Evolutionary conservation across 2,329 filamentous ascomycete genomes (phyloP), one percentile per base, ranked within the genome.

Genomic region (Microthyrium microscopicum): DNA sequence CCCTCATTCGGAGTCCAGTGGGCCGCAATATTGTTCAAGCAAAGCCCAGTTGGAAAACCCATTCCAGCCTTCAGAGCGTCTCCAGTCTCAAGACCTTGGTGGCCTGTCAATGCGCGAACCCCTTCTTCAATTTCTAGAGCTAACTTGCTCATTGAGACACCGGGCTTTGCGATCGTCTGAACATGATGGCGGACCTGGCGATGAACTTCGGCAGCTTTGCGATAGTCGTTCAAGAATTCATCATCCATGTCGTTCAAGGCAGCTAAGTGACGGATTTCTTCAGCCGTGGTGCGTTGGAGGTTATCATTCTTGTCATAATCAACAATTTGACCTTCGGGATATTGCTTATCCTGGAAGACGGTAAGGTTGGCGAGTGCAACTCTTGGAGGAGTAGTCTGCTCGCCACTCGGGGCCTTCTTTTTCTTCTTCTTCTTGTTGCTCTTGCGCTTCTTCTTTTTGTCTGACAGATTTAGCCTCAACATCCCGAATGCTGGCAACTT

Each of bases 1-100:
- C 82, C 82, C 2, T 79, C 76, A 50, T 91, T 92, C 8, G 83
- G 83, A 5, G 77, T 85, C 54, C 79, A 91, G 57, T 91, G 83
- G 4, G 83, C 83, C 1, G 81, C 81, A 46, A 79, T 80, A 51
- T 89, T 73, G 58, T 92, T 85, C 44, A 91, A 64, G 51, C 77
- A 84, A 34, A 91, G 61, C 32, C 83, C 83, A 17, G 77, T 83
- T 4, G 83, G 83, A 58, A 92, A 92, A 3, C 79, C 83, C 69
- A 91, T 81, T 34, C 83, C 82, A 20, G 73, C 81, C 47, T 73
- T 70, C 42, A 85, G 58, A 33, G 73, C 75, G 46, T 89, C 82
- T 4, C 83, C 83, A 45, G 83, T 77, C 39, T 77, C 67, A 27
- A 89, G 56, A 7, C 81, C 83, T 42, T 69, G 63, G 51, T 91